A percentile compares a stretch with the other conserved stretches of the same genome.
These are phyloP conservation scores for Debaryomyces psychrophilus DNA, from an alignment of 1,139 yeast genomes.

Conservation along the genomic window DNA sequence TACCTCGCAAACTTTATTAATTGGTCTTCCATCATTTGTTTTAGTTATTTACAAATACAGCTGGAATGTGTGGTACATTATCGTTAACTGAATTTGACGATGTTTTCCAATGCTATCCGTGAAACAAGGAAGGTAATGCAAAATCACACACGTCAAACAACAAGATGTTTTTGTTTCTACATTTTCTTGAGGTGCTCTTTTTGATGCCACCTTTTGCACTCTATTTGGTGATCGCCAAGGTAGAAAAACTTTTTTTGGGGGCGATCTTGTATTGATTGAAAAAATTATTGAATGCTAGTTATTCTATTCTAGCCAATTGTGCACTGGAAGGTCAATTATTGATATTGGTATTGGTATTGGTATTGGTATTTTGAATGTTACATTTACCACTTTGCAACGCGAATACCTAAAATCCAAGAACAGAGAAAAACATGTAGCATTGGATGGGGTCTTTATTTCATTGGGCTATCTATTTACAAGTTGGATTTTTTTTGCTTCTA, in stretches of 20 bases:
- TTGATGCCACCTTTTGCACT: constrained; percentile 61
- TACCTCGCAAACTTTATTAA: neutral
- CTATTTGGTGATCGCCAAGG: constrained; percentile 34
- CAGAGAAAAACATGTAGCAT: constrained; percentile 27
- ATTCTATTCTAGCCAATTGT: constrained; percentile 25
- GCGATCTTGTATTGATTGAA: constrained; percentile 26
- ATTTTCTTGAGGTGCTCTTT: constrained; percentile 53
- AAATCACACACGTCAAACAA: neutral
- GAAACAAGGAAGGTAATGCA: neutral
- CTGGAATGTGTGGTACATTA: neutral
- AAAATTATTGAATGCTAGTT: constrained; percentile 29
- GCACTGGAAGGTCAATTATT: constrained; percentile 26
- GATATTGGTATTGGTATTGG: too few species aligned
- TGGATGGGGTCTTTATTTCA: constrained; percentile 28
- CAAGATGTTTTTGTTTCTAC: constrained; percentile 3
- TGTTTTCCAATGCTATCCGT: neutral
- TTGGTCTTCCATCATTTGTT: neutral
- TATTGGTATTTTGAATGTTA: constrained; percentile 27
- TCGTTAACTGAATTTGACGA: neutral
- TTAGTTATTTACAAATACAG: neutral
- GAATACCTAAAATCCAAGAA: constrained; percentile 28
- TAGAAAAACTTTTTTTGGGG: constrained; percentile 25
- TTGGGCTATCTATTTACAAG: constrained; percentile 31
- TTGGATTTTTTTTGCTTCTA: constrained; percentile 38
- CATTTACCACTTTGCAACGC: constrained; percentile 29